Percentiles rank a stretch among this genome's conserved stretches.
Conservation (phyloP, 768 basidiomycete species). For the Panus rudis region DNA sequence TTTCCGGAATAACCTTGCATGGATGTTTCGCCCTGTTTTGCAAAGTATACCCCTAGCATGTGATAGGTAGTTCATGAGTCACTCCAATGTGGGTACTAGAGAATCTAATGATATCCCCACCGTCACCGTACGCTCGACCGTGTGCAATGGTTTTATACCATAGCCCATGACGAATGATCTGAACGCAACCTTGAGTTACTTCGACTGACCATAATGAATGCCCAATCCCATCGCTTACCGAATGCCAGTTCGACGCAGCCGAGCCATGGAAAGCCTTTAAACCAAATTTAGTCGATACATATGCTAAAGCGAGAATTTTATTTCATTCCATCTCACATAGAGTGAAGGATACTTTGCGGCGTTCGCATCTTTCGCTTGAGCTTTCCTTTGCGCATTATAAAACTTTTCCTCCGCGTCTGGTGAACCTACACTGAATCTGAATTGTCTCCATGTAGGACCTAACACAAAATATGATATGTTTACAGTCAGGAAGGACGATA, state of each 20-base stretch:
- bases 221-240: slow-evolving; percentile 32
- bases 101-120: slow-evolving; percentile 23
- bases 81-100: neutral
- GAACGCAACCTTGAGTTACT: neutral
- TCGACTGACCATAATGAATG: neutral
- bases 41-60: slow-evolving; percentile 55
- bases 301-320: neutral
- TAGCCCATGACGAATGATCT: slow-evolving; percentile 70
- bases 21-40: slow-evolving; percentile 48
- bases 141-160: slow-evolving; percentile 51
- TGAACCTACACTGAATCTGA: slow-evolving; percentile 62
- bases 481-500: neutral
- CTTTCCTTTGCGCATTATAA: slow-evolving; percentile 34
- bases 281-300: no score
- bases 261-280: slow-evolving; percentile 67
- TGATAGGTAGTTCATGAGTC: neutral
- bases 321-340: slow-evolving; percentile 15
- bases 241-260: slow-evolving; percentile 62
- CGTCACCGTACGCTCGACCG: slow-evolving; percentile 60
- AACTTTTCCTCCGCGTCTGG: slow-evolving; percentile 70
- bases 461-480: no score
- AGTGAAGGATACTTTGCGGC: slow-evolving; percentile 35
- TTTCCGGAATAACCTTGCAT: slow-evolving; percentile 36
- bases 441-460: slow-evolving; percentile 53
- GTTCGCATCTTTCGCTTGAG: slow-evolving; percentile 32